Base-by-base conservation (phyloP, 805 yeast genomes). In the Pichia nanzhaoensis region DNA sequence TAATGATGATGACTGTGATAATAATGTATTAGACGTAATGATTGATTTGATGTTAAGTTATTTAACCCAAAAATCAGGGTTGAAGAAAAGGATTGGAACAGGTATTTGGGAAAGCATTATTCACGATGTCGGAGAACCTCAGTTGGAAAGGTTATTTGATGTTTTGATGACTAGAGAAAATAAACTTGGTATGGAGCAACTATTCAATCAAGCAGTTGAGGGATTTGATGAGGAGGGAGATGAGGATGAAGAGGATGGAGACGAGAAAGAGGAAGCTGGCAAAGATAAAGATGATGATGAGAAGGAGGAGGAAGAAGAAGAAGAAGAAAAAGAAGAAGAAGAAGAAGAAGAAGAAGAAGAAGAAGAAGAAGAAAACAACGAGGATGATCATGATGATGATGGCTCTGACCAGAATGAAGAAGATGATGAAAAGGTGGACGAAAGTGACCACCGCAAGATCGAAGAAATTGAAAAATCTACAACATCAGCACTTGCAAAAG, bases 101-200 rank as follows among this genome's bases (percentile, higher is more conserved):
- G 65, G 72, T 3, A 57, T 64, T 6, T 66, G 70, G 70, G 78
- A 74, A 35, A 73, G 75, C 33, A 71, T 82, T 47, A 60, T 78
- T n/a, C 18, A 47, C 17, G 66, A 70, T 30, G 61, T 81, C 27
- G 69, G 68, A 2, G 54, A 51, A 10, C 59, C 63, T 9, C 78
- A 82, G 39, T 53, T 84, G 28, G 63, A 66, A 10, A 61, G 77
- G 20, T 55, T 84, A 39, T 68, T 70, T 42, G 83, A 81, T 46
- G 74, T 82, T 16, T 60, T 83, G 41, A 52, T 66, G 16, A 72
- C 95, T 0, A 80, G 77, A 57, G 97, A 90, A 61, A 86, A 84
- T 60, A 77, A 80, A 50, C 80, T 82, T 53, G 97, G 97, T 1
- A 93, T 86, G 61, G 72, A 74, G 21, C 74, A 75, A 38, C 64